Conservation (phyloP, 805 yeast genomes). For the Suhomyces prunicola region DNA sequence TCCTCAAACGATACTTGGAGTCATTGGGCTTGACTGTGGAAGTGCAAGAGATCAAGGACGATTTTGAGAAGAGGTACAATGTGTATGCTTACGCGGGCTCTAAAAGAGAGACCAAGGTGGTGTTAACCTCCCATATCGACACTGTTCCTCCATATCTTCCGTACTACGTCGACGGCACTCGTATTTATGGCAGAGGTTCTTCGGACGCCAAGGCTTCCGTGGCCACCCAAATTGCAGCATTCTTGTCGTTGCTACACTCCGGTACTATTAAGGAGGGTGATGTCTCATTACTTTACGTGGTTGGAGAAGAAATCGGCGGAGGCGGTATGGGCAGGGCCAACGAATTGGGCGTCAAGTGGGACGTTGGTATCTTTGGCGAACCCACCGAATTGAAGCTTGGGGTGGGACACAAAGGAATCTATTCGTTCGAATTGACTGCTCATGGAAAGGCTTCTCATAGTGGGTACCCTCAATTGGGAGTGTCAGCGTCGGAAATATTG, state of each 20-base stretch:
- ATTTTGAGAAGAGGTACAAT: conserved; percentile 38
- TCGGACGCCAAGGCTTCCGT: conserved; percentile 72
- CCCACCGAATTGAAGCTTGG: conserved; percentile 71
- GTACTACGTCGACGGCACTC: conserved; percentile 45
- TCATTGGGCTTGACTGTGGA: conserved; percentile 53
- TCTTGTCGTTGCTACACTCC: conserved; percentile 41
- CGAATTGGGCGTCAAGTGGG: conserved; percentile 47
- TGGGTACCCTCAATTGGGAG: conserved; percentile 68
- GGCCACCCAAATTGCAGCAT: conserved; percentile 58
- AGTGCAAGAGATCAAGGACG: conserved; percentile 26
- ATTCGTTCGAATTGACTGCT: conserved; percentile 39
- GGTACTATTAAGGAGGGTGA: conserved; percentile 50
- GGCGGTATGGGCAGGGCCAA: conserved; percentile 54
- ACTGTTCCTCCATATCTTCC: conserved; percentile 68
- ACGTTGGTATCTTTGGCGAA: conserved; percentile 66
- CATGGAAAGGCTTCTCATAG: conserved; percentile 62
- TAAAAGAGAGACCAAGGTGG: conserved; percentile 43
- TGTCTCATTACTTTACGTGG: conserved; percentile 56
- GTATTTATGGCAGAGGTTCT: conserved; percentile 64
- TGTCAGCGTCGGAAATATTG: conserved; percentile 57
- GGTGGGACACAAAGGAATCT: conserved; percentile 66
- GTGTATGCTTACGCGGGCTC: conserved; percentile 55
- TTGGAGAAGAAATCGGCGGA: conserved; percentile 71
- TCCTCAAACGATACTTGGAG: conserved; percentile 36
- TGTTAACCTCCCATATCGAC: conserved; percentile 65